Percentiles rank a stretch among this genome's conserved stretches.
Evolutionary conservation across 73 alveolate genomes (phyloP).

Genomic region (Blepharisma japonicum): DNA sequence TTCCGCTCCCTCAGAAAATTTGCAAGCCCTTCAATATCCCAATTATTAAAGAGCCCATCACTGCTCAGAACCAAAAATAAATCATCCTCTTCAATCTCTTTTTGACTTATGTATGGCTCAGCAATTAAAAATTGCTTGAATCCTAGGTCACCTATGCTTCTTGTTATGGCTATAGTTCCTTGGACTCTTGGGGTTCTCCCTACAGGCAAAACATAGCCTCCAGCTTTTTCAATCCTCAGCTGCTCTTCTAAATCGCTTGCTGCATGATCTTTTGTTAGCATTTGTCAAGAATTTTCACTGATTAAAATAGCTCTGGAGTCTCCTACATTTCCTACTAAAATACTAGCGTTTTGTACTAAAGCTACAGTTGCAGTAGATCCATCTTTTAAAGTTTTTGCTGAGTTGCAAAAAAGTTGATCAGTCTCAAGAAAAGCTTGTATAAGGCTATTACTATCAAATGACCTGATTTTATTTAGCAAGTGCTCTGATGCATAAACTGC

Average conservation of each 20-base stretch:
- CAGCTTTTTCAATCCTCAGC: constrained; percentile 60
- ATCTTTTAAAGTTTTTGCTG: neutral
- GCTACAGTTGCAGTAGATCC: neutral
- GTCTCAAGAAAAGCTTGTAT: neutral
- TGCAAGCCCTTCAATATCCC: neutral
- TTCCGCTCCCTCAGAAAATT: neutral
- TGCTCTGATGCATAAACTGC: constrained; percentile 5
- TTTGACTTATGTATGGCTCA: neutral
- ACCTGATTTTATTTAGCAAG: neutral
- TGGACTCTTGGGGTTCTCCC: neutral
- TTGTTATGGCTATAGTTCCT: neutral
- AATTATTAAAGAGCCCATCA: neutral
- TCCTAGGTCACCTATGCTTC: neutral
- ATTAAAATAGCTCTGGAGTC: constrained; percentile 20
- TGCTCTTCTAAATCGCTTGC: constrained; percentile 18
- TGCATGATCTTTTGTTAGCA: neutral
- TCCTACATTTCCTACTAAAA: neutral
- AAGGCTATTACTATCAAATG: neutral
- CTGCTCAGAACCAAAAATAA: neutral
- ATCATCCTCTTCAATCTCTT: neutral
- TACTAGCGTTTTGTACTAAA: neutral
- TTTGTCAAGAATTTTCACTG: neutral
- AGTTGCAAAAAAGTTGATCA: neutral
- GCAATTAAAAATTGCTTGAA: neutral
- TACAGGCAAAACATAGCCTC: constrained; percentile 66